phyloP scores from a whole-genome alignment of 805 yeast genomes.

The Yarrowia porcina region DNA sequence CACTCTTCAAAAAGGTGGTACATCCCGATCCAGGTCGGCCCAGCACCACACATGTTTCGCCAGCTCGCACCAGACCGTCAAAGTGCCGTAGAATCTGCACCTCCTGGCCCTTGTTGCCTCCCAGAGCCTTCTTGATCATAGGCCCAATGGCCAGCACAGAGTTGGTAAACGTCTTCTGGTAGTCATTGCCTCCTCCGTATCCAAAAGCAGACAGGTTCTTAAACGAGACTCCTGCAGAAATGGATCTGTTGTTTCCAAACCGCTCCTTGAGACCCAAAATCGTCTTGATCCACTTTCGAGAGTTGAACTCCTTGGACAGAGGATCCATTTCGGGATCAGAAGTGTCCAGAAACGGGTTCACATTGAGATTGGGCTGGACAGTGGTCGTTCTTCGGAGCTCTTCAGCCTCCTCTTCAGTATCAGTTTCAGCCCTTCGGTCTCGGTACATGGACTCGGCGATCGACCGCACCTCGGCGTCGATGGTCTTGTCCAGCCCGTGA shows the following conservation, averaged over 20 bases:
- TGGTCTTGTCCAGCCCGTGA: neutral
- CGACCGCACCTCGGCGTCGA: slow-evolving; percentile 10
- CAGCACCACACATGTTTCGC: slow-evolving; percentile 63
- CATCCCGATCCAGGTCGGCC: slow-evolving; percentile 83
- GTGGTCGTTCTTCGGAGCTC: slow-evolving; percentile 1
- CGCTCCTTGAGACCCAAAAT: slow-evolving; percentile 43
- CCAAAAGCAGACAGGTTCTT: slow-evolving; percentile 59
- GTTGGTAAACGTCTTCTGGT: slow-evolving; percentile 57
- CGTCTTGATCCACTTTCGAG: slow-evolving; percentile 63
- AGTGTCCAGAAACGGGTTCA: slow-evolving; percentile 33
- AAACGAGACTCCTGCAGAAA: slow-evolving; percentile 58
- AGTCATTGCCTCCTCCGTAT: slow-evolving; percentile 58
- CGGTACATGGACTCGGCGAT: neutral
- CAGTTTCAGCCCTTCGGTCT: neutral
- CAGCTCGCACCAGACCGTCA: slow-evolving; percentile 59
- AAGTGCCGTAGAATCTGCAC: slow-evolving; percentile 48
- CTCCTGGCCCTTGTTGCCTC: slow-evolving; percentile 36
- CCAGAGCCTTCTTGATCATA: slow-evolving; percentile 31
- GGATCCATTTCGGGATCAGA: slow-evolving; percentile 57
- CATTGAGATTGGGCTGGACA: neutral
- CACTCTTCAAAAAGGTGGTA: slow-evolving; percentile 55
- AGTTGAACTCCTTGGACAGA: slow-evolving; percentile 50
- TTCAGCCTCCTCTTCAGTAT: neutral
- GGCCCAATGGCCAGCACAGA: slow-evolving; percentile 44
- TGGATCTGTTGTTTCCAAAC: slow-evolving; percentile 35